Evolutionary conservation across 352 stramenopile species (phyloP).

Genomic region (Thraustochytrium sp.): DNA sequence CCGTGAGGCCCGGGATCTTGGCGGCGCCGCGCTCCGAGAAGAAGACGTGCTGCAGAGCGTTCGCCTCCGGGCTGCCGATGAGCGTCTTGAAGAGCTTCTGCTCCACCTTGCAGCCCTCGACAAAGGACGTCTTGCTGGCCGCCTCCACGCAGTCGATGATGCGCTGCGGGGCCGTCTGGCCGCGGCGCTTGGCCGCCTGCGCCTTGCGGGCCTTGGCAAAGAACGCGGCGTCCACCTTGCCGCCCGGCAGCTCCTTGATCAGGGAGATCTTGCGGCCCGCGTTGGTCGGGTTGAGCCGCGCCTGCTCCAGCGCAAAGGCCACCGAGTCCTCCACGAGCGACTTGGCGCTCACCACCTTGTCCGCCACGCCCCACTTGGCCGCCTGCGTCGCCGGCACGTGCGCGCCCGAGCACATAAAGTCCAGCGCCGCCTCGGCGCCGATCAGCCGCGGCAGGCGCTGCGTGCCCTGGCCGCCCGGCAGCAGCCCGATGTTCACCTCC

Average conservation of each 20-base stretch:
- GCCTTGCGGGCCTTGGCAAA: conserved; percentile 26
- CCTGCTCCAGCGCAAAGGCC: conserved; percentile 60
- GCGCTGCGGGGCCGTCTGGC: conserved; percentile 56
- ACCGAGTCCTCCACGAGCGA: conserved; percentile 64
- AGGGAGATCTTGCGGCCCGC: conserved; percentile 12
- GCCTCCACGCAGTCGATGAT: conserved; percentile 59
- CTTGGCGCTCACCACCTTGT: conserved; percentile 70
- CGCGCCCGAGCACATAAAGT: conserved; percentile 88
- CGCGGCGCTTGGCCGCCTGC: conserved; percentile 46
- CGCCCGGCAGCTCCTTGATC: background rate
- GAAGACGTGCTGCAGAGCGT: conserved; percentile 68
- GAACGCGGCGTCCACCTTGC: conserved; percentile 58
- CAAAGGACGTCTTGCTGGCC: conserved; percentile 52
- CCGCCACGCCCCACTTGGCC: conserved; percentile 75
- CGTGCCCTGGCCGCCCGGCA: conserved; percentile 88
- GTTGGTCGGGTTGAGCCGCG: conserved; percentile 56
- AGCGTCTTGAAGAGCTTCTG: conserved; percentile 66
- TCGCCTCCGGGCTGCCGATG: conserved; percentile 69
- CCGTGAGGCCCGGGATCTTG: conserved; percentile 70
- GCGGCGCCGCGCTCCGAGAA: conserved; percentile 66
- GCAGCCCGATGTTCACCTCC: conserved; percentile 89
- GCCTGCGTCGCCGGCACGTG: conserved; percentile 75
- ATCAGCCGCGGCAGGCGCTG: conserved; percentile 88
- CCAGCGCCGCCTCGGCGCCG: conserved; percentile 73
- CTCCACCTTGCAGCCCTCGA: conserved; percentile 59